Percentiles rank a stretch among this genome's conserved stretches.
Evolutionary conservation across 805 yeast species (phyloP).

Genomic region (Ogataea polymorpha): DNA sequence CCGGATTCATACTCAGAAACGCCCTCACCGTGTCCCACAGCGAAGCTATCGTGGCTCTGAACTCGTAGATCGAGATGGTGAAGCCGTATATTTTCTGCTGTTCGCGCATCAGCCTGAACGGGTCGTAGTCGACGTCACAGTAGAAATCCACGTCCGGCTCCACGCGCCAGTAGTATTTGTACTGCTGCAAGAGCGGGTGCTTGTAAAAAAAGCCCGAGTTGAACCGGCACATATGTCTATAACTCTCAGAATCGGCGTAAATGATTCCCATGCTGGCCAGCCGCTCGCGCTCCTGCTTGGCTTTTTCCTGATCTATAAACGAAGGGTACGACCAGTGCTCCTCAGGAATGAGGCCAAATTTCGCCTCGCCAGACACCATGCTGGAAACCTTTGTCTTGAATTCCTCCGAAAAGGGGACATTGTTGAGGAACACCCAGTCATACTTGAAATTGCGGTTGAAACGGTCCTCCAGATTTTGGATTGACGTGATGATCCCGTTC

Average conservation of each 20-base stretch:
- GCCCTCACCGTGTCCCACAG: conserved; percentile 56
- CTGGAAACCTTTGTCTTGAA: conserved; percentile 54
- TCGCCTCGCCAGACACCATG: conserved; percentile 62
- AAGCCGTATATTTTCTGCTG: conserved; percentile 64
- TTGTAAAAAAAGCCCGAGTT: conserved; percentile 53
- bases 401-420: conserved; percentile 68
- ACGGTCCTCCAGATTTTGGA: conserved; percentile 71
- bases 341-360: conserved; percentile 68
- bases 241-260: conserved; percentile 40
- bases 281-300: conserved; percentile 55
- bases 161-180: conserved; percentile 73
- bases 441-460: conserved; percentile 75
- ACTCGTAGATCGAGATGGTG: conserved; percentile 63
- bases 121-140: conserved; percentile 64
- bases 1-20: conserved; percentile 42
- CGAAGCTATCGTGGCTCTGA: conserved; percentile 50
- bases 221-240: conserved; percentile 48
- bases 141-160: conserved; percentile 63
- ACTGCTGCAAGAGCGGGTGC: conserved; percentile 54
- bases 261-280: conserved; percentile 43
- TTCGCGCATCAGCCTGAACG: conserved; percentile 55
- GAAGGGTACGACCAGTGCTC: conserved; percentile 89
- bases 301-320: conserved; percentile 71
- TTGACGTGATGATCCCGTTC: conserved; percentile 53
- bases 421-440: conserved; percentile 92